phyloP scores from a whole-genome alignment of 1,139 yeast species.

The Magnusiomyces ingens region DNA sequence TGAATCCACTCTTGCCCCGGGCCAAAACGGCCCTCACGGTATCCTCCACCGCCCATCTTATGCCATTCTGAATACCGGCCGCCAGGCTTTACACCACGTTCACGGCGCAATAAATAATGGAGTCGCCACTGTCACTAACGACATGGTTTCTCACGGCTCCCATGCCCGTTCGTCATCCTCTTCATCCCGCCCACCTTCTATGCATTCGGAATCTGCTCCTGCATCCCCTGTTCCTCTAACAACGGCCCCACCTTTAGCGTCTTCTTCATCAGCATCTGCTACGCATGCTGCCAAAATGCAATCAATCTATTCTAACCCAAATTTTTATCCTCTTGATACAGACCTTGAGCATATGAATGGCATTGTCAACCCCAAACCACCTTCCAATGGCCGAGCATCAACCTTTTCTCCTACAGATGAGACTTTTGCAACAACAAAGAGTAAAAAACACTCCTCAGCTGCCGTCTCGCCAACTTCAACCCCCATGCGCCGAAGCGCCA shows the following conservation, averaged over 20 bases:
- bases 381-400: slow-evolving; percentile 2
- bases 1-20: slow-evolving; percentile 12
- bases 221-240: too few relatives aligned
- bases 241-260: background rate
- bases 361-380: slow-evolving; percentile 12
- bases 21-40: slow-evolving; percentile 10
- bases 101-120: background rate
- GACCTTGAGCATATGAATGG: slow-evolving; percentile 14
- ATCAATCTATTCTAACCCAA: background rate
- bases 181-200: background rate
- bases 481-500: background rate
- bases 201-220: background rate
- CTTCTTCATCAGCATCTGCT: background rate
- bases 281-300: background rate
- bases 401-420: background rate
- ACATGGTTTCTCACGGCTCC: background rate
- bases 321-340: slow-evolving; percentile 10
- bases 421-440: background rate
- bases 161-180: background rate
- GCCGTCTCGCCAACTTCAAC: background rate
- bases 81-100: slow-evolving; percentile 7
- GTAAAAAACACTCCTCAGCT: background rate
- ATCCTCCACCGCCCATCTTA: slow-evolving; percentile 11
- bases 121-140: background rate
- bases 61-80: slow-evolving; percentile 14